phyloP scores from a whole-genome alignment of 2,329 filamentous ascomycete genomes.

The Ceratocystis alfenasii region DNA sequence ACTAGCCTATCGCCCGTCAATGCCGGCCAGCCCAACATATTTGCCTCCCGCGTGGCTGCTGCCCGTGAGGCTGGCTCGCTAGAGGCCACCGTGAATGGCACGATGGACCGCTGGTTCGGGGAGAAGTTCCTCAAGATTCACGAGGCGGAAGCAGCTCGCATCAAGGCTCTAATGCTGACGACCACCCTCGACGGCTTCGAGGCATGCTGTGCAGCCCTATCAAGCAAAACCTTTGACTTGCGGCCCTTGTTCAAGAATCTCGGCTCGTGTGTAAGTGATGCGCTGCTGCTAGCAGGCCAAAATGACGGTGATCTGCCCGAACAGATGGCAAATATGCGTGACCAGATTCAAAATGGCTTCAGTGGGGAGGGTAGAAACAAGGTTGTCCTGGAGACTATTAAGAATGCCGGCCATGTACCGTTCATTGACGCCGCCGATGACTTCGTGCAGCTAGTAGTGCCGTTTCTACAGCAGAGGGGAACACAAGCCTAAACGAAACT shows the following conservation, averaged over 20 bases:
- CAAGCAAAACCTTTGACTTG: constrained; percentile 32
- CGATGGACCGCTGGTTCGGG: constrained; percentile 35
- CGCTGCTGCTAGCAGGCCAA: constrained; percentile 33
- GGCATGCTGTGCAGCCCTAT: constrained; percentile 33
- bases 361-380: constrained; percentile 25
- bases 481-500: no score
- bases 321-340: constrained; percentile 32
- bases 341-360: constrained; percentile 30
- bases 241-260: constrained; percentile 29
- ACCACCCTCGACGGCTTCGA: constrained; percentile 34
- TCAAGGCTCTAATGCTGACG: constrained; percentile 30
- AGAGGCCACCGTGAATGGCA: constrained; percentile 27
- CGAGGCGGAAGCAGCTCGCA: constrained; percentile 29
- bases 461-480: constrained; percentile 24
- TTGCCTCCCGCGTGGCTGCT: constrained; percentile 30
- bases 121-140: constrained; percentile 30
- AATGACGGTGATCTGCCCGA: constrained; percentile 33
- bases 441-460: constrained; percentile 27
- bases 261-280: constrained; percentile 29
- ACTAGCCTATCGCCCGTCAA: constrained; percentile 32
- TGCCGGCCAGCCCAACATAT: constrained; percentile 30
- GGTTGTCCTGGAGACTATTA: constrained; percentile 30
- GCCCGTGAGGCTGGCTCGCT: constrained; percentile 30
- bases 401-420: constrained; percentile 31
- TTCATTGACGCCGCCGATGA: constrained; percentile 31